A percentile compares a stretch with the other conserved stretches of the same genome.
Conservation (phyloP, 331 rosid genomes). For the Telfairia occidentalis region DNA sequence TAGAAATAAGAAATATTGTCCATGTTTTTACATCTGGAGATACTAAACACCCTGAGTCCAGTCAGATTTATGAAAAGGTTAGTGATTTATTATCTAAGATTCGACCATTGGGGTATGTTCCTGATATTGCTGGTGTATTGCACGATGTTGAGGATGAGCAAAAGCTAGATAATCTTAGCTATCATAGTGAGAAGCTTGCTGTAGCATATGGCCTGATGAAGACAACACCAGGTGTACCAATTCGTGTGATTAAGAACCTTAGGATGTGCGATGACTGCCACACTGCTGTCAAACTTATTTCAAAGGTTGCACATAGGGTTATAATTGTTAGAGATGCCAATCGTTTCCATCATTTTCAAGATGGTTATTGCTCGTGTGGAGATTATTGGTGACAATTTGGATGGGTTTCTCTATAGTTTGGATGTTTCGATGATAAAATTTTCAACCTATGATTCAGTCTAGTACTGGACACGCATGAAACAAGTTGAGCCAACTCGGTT, state of each 20-base stretch:
- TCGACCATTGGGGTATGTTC: slow-evolving; percentile 54
- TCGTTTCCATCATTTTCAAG: slow-evolving; percentile 59
- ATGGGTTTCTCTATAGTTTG: not conserved
- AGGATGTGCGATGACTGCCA: slow-evolving; percentile 75
- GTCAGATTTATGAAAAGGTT: slow-evolving; percentile 45
- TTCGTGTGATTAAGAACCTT: slow-evolving; percentile 60
- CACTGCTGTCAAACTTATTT: slow-evolving; percentile 48
- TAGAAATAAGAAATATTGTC: slow-evolving; percentile 43
- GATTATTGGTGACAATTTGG: slow-evolving; percentile 47
- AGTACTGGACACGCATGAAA: not conserved
- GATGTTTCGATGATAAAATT: not conserved
- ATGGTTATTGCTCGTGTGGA: slow-evolving; percentile 54
- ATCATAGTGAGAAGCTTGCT: slow-evolving; percentile 76
- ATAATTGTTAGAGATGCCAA: slow-evolving; percentile 65
- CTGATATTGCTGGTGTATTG: slow-evolving; percentile 44
- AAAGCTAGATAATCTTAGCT: slow-evolving; percentile 58
- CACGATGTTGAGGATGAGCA: slow-evolving; percentile 80
- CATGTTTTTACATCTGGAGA: slow-evolving; percentile 67
- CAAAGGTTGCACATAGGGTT: slow-evolving; percentile 45
- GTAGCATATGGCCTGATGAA: slow-evolving; percentile 68
- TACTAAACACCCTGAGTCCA: slow-evolving; percentile 47
- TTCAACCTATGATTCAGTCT: not conserved
- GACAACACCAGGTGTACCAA: slow-evolving; percentile 48
- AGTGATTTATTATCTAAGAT: slow-evolving; percentile 45
- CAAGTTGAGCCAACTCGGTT: not conserved